Percentiles rank a stretch among this genome's conserved stretches.
Evolutionary conservation across 768 basidiomycete genomes (phyloP).

Genomic region (Mrakia frigida): DNA sequence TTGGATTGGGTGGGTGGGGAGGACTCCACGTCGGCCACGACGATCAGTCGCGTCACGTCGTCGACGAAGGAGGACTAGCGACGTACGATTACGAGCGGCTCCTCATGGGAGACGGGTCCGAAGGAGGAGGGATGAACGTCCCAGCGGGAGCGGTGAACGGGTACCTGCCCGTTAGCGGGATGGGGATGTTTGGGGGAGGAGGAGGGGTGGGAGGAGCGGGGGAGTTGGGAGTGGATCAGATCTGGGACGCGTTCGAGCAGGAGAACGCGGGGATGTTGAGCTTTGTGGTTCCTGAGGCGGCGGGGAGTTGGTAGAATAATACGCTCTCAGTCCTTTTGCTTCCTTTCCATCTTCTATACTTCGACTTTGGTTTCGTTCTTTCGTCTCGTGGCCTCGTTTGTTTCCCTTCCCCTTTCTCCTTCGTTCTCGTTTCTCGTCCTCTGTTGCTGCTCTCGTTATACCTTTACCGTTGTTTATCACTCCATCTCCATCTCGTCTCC

Average conservation of each 20-base stretch:
- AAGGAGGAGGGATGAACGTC: no score
- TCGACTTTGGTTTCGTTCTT: background rate
- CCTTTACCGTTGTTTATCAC: background rate
- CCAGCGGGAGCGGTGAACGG: background rate
- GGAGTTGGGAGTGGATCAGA: background rate
- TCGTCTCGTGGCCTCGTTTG: no score
- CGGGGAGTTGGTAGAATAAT: background rate
- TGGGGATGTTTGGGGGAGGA: no score
- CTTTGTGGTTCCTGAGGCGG: constrained; percentile 9
- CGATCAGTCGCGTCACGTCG: no score
- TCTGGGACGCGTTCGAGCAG: background rate
- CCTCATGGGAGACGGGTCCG: no score
- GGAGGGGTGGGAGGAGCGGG: no score
- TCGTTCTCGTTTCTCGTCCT: background rate
- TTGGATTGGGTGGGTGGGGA: no score
- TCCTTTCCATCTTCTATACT: no score
- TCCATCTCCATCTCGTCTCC: constrained; percentile 13
- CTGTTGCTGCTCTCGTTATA: background rate
- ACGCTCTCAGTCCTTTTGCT: no score
- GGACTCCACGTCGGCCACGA: no score
- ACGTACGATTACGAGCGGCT: no score
- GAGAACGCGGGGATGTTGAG: background rate
- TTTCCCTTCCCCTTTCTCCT: background rate
- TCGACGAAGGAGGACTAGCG: no score
- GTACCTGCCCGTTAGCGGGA: background rate